Base-by-base conservation (phyloP, 805 yeast genomes). In the Schwanniomyces vanrijiae region DNA sequence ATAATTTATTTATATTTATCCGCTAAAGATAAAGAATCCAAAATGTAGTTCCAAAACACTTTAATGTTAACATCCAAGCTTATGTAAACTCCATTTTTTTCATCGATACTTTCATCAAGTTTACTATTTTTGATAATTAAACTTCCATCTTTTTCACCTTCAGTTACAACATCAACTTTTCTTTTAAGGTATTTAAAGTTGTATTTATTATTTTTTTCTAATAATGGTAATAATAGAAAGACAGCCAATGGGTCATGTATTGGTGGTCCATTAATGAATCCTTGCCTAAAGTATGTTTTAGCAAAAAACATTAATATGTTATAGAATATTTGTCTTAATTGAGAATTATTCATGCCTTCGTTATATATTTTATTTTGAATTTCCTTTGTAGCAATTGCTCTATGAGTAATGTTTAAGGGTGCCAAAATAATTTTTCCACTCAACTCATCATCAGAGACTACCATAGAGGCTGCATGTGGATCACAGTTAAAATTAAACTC, bases 231-330 rank as follows among this genome's bases (percentile, higher is more conserved):
- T 31, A 88, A 56, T 0, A 81, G 82, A 44, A 78, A 79, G 9
- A 86, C 69, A 0, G 95, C 87, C 43, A 87, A 68, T 1, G 94
- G 92, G 62, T 88, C 96, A 64, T 89, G 96, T 1, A 88, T 74
- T 1, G 90, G 89, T 4, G 94, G 90, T 0, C 94, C 92, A 4
- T 60, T 49, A 21, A 51, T 50, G 61, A 52, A 51, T 22, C 37
- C 46, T n/a, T 18, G 19, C 10, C 31, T 25, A 21, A 31, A 14
- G 40, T 61, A 64, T 22, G 50, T 43, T 14, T 49, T 39, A 13
- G 48, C 48, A 46, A 54, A 67, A 45, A 59, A 62, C 45, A 47
- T 53, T 28, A 65, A 45, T 31, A 66, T 61, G 16, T 54, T 52
- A 37, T 52, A 52, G 46, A 58, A 67, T 37, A 55, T 48, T 34